Percentiles rank a stretch among this genome's conserved stretches.
These are phyloP conservation scores for Ogataea zsoltii DNA, from an alignment of 805 yeast species.

Conservation along the genomic window DNA sequence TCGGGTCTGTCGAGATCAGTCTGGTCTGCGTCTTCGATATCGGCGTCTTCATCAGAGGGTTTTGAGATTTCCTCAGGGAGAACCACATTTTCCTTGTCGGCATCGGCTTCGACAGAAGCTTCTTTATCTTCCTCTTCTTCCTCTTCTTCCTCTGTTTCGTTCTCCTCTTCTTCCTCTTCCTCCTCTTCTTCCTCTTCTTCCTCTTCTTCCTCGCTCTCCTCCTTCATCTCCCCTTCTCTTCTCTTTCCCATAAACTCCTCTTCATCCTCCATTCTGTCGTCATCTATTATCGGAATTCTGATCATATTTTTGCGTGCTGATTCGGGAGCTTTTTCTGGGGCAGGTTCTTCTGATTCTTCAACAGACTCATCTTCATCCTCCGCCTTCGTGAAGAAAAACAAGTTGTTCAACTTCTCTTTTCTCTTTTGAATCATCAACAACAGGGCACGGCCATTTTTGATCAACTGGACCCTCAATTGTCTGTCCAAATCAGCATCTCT, in stretches of 20 bases:
- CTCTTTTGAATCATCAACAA: slow-evolving; percentile 17
- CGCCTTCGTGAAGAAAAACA: no score
- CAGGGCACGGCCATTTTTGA: slow-evolving; percentile 25
- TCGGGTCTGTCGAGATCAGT: no score
- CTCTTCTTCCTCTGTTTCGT: not conserved
- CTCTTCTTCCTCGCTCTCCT: no score
- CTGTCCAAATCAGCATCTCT: slow-evolving; percentile 21
- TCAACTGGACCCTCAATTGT: slow-evolving; percentile 16
- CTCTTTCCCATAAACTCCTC: not conserved
- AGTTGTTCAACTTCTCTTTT: not conserved
- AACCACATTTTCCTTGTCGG: no score
- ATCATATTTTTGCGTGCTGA: slow-evolving; percentile 4
- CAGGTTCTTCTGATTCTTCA: not conserved
- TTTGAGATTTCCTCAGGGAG: no score
- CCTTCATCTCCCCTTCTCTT: no score
- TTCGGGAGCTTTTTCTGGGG: not conserved
- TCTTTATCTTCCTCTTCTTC: no score
- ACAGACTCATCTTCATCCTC: slow-evolving; percentile 1
- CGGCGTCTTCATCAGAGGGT: no score
- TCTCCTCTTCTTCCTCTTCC: not conserved
- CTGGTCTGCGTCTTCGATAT: no score
- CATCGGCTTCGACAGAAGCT: no score
- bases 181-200: no score
- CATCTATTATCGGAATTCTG: slow-evolving; percentile 11
- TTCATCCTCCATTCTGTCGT: not conserved